Base-by-base conservation (phyloP, 2,329 filamentous ascomycete genomes). In the Dendrostoma leiphaemia region DNA sequence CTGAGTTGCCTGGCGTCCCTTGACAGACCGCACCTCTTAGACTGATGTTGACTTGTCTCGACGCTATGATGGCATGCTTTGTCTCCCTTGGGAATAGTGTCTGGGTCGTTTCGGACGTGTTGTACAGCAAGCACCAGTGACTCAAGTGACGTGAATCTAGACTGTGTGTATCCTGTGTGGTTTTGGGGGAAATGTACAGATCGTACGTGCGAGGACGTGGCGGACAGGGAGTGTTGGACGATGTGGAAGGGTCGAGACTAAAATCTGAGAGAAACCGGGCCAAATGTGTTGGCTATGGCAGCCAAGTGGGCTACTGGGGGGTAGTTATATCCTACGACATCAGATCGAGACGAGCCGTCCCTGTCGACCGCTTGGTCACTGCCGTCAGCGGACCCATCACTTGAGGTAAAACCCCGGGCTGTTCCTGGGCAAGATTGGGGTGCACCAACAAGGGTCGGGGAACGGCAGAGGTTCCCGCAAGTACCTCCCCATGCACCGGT, bases 261-360 rank as follows among this genome's bases (percentile, higher is more conserved):
- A 8, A 13, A 45, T 51, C 19, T 26, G 24, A 12, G 34, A 31
- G 31, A 17, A 23, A 46, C 15, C 32, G 23, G 34, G 7, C 35
- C 46, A n/a, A 46, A n/a, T 7, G 26, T 9, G 37, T 31, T 5
- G 13, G 23, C 24, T 26, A 38, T 28, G 38, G 35, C 43, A 38
- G 31, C 31, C 38, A 24, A 41, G 29, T 32, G 49, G 45, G 44
- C 21, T 23, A 29, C 17, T 32, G 23, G 32, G 52, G 38, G 38
- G 43, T 51, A 43, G 48, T 56, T 56, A 56, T 56, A 56, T 49
- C 21, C 35, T 41, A 53, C 50, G 53, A 48, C 49, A 34, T 53
- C 50, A 56, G 54, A 38, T 52, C 52, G 44, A 53, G 50, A 56
- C 50, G 50, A 52, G 54, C 45, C 54, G 54, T 48, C 32, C 54